Conservation (phyloP, 2,329 filamentous ascomycete genomes). For the Paramyrothecium roridum region DNA sequence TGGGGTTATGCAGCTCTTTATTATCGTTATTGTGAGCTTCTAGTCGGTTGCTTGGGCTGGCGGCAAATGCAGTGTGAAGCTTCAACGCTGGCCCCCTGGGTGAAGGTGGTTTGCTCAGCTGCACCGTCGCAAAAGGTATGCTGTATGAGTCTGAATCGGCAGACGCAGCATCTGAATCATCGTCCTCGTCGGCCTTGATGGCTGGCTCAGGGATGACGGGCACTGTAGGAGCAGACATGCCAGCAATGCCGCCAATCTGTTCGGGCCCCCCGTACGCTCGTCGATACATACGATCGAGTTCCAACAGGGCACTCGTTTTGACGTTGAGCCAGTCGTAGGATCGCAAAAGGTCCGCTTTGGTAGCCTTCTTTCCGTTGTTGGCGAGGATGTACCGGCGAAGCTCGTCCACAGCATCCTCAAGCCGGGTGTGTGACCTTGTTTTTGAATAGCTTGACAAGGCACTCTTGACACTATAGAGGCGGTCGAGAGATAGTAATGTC, state of each 20-base stretch:
- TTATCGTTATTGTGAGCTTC: conserved; percentile 18
- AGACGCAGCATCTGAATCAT: conserved; percentile 14
- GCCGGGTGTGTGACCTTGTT: conserved; percentile 36
- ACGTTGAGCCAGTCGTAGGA: conserved; percentile 58
- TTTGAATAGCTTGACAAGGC: conserved; percentile 56
- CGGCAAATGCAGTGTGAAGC: conserved; percentile 41
- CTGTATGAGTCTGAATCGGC: not conserved
- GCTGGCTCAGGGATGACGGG: conserved; percentile 15
- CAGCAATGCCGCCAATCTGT: conserved; percentile 42
- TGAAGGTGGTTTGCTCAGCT: conserved; percentile 15
- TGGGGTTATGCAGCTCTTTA: conserved; percentile 33
- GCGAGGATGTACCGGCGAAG: conserved; percentile 57
- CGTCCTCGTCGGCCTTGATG: conserved; percentile 18
- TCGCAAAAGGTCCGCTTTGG: conserved; percentile 47
- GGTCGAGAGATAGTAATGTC: conserved; percentile 57
- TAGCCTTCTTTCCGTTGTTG: conserved; percentile 45
- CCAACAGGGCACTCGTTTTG: conserved; percentile 43
- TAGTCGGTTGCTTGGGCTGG: not conserved
- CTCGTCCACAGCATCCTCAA: conserved; percentile 62
- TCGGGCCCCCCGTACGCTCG: conserved; percentile 51
- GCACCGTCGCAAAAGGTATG: conserved; percentile 2
- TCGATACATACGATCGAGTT: conserved; percentile 55
- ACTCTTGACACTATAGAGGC: conserved; percentile 62
- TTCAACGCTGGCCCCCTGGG: conserved; percentile 30
- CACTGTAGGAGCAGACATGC: conserved; percentile 13